Base-by-base conservation (phyloP, 192 early-diverging fungal species). In the Diversispora epigaea region DNA sequence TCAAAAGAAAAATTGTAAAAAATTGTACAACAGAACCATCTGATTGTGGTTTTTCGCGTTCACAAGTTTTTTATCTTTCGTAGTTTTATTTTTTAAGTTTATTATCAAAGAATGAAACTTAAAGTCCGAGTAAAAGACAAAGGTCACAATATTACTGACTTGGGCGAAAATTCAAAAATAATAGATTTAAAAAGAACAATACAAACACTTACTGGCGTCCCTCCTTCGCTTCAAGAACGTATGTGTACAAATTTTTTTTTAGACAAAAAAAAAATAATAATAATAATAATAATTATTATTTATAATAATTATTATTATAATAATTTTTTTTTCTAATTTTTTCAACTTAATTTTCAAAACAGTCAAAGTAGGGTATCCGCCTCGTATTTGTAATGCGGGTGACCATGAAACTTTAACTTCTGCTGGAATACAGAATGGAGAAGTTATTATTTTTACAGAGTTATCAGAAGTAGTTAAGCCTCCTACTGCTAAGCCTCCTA, bases 331-430 rank as follows among this genome's bases (percentile, higher is more conserved):
- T 62, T 40, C 12, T 12, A 14, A 39, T 39, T 8, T 12, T 45
- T 39, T 67, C 44, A 25, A 47, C 14, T 7, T 4, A 46, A 14
- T 4, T 46, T 67, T 11, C 11, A n/a, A 49, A 39, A 47, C 32
- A 67, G 65, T 67, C 1, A 67, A 67, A 22, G 12, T 49, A 67
- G 65, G 65, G 14, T 67, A 47, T 67, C 65, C 65, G 5, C 65
- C 65, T 47, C 8, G 21, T 10, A 21, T 67, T 11, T 67, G 65
- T 25, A 25, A 25, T 21, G 65, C 65, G 1, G 47, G 22, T 12
- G 46, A 67, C 40, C 19, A 32, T 6, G 65, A 47, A 14, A 67
- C 65, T 21, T 25, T 67, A 50, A 4, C n/a, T 11, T 67, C 65
- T 11, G 45, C 45, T 14, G 65, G 65, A 25, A 45, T 67, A 22